Evolutionary conservation across 352 stramenopile genomes (phyloP).

Genomic region (Phytophthora sansomeana): DNA sequence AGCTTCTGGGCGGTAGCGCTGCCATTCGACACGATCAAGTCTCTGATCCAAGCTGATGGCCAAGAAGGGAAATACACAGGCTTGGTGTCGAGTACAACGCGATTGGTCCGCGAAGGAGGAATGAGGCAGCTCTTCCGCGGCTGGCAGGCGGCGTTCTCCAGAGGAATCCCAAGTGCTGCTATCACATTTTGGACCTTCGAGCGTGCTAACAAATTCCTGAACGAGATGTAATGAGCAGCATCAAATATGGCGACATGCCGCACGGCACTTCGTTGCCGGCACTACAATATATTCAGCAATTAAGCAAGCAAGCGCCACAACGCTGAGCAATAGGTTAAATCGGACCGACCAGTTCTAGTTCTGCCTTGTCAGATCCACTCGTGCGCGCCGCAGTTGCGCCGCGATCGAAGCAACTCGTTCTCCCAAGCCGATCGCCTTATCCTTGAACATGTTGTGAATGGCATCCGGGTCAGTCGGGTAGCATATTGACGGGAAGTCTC

Average conservation of each 20-base stretch:
- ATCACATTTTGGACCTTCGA: constrained; percentile 89
- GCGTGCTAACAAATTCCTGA: constrained; percentile 61
- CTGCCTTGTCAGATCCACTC: constrained; percentile 21
- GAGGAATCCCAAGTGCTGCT: constrained; percentile 74
- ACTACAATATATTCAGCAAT: constrained; percentile 22
- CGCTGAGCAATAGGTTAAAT: constrained; percentile 27
- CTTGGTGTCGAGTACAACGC: constrained; percentile 44
- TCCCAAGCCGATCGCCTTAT: constrained; percentile 83
- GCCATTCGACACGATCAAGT: constrained; percentile 89
- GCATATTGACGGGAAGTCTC: constrained; percentile 58
- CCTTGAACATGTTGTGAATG: constrained; percentile 80
- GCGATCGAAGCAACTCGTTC: constrained; percentile 69
- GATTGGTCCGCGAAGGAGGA: constrained; percentile 63
- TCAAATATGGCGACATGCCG: background rate
- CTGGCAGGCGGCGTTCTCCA: constrained; percentile 84
- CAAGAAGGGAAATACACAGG: constrained; percentile 52
- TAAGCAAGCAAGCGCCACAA: background rate
- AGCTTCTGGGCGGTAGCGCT: constrained; percentile 88
- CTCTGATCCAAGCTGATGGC: constrained; percentile 79
- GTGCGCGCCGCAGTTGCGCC: constrained; percentile 34
- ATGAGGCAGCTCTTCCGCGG: constrained; percentile 75
- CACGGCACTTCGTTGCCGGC: no score
- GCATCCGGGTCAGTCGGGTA: constrained; percentile 63
- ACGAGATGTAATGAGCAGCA: constrained; percentile 35
- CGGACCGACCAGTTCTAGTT: constrained; percentile 18